Evolutionary conservation across 2,329 filamentous ascomycete species (phyloP), one percentile per base, ranked within the genome.

Genomic region (Exserohilum turcica): DNA sequence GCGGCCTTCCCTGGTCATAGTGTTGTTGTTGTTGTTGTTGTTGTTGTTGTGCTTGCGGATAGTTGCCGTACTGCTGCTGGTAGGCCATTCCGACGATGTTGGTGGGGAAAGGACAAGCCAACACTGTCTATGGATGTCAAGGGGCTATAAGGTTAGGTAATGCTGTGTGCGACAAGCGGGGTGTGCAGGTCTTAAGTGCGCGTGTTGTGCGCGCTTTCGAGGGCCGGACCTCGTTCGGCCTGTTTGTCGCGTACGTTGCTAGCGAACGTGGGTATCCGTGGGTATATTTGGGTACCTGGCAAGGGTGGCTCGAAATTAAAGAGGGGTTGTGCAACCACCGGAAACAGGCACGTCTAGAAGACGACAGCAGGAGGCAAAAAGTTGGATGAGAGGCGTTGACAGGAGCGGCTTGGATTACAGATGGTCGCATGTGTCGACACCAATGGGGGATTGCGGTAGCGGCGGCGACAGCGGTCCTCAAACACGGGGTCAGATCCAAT

Each of bases 61-160:
- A 73, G 27, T 66, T 59, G 49, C 67, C 63, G 58, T 73, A 63
- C 45, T 71, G 70, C 57, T 76, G 72, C 57, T 75, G 73, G 62
- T 77, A 75, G 19, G 75, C 75, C 75, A 77, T 77, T 52, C 53
- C 56, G 62, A 59, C 54, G 44, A 48, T 50, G 45, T 54, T 59
- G 56, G 58, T 54, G 58, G 55, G 33, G 44, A 32, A 49, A 57
- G 59, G 52, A 18, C 15, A 51, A 21, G 59, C 58, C 54, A 61
- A 54, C 54, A 59, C 57, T 48, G 54, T 56, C 53, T 5, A 24
- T 29, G 21, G 16, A 18, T 54, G 43, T 56, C 44, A 45, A 50
- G 56, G 60, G 56, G 52, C 61, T 66, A 63, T 59, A 40, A 54
- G 60, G 56, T 53, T 59, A 42, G 43, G 55, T 44, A 59, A 59